Percentiles rank a stretch among this genome's conserved stretches.
These are phyloP conservation scores for Exophiala oligosperma DNA, from an alignment of 2,329 filamentous ascomycete species.

Conservation along the genomic window DNA sequence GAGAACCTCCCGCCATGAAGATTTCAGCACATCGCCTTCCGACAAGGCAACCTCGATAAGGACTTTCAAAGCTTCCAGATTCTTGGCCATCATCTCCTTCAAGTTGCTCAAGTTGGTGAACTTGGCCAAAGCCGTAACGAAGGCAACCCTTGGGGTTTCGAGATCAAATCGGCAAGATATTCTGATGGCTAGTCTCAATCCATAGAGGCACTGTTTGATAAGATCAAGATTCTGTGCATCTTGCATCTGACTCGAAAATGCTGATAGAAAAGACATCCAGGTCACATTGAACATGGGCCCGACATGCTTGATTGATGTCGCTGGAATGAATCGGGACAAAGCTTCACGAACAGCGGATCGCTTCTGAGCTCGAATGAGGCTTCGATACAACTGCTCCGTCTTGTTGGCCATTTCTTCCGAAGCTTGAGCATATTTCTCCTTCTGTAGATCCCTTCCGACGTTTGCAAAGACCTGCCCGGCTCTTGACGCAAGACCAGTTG, in stretches of 20 bases:
- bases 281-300: constrained; percentile 98
- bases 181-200: constrained; percentile 88
- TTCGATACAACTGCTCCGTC: constrained; percentile 86
- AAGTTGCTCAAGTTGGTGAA: constrained; percentile 96
- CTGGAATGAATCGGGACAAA: constrained; percentile 78
- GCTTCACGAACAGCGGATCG: constrained; percentile 71
- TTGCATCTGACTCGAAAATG: constrained; percentile 88
- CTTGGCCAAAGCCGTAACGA: constrained; percentile 88
- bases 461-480: constrained; percentile 89
- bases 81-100: constrained; percentile 92
- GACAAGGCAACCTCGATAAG: constrained; percentile 88
- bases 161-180: constrained; percentile 93
- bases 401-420: constrained; percentile 89
- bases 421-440: constrained; percentile 90
- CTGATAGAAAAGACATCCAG: constrained; percentile 99
- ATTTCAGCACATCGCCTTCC: constrained; percentile 84
- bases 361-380: constrained; percentile 84
- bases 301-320: constrained; percentile 90
- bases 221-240: constrained; percentile 91
- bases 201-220: constrained; percentile 89
- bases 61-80: constrained; percentile 89
- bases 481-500: constrained; percentile 72
- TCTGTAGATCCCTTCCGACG: constrained; percentile 84
- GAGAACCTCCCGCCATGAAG: constrained; percentile 93
- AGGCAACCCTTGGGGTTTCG: constrained; percentile 89